phyloP scores from a whole-genome alignment of 202 grass and related monocot genomes.

The Brachypodium distachyon region DNA sequence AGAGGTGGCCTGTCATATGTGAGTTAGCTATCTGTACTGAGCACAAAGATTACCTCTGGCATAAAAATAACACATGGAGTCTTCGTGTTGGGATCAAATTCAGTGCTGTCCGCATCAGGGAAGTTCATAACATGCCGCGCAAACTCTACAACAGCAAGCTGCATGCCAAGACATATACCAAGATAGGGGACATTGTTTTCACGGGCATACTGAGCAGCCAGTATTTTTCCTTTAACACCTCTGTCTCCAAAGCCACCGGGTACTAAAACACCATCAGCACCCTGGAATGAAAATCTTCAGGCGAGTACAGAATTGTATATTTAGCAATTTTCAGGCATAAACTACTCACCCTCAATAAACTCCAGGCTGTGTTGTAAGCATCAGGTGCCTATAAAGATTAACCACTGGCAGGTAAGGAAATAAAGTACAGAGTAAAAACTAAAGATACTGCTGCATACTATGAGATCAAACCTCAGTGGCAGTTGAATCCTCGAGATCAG shows the following conservation, averaged over 20 bases:
- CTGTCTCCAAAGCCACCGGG: constrained; percentile 98
- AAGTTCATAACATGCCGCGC: constrained; percentile 80
- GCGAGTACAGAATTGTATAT: neutral
- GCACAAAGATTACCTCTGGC: constrained; percentile 75
- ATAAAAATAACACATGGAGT: constrained; percentile 85
- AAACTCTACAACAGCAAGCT: constrained; percentile 94
- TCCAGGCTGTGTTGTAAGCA: constrained; percentile 61
- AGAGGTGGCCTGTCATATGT: neutral
- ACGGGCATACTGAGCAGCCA: constrained; percentile 90
- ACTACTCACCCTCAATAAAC: constrained; percentile 50
- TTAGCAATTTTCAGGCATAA: neutral
- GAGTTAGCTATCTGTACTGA: neutral
- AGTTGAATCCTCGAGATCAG: constrained; percentile 82
- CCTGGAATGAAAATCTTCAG: constrained; percentile 42
- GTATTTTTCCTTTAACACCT: constrained; percentile 92
- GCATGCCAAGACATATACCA: constrained; percentile 97
- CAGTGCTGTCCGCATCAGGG: constrained; percentile 70
- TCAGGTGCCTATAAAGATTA: constrained; percentile 61
- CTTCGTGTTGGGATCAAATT: constrained; percentile 69
- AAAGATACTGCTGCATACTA: neutral
- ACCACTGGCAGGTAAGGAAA: constrained; percentile 9
- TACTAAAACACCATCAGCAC: constrained; percentile 83
- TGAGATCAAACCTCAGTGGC: constrained; percentile 48
- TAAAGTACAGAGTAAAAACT: neutral
- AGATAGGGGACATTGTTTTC: constrained; percentile 98